Percentiles rank a stretch among this genome's conserved stretches.
phyloP scores from a whole-genome alignment of 176 grass and related monocot species.

The Avena sativa region DNA sequence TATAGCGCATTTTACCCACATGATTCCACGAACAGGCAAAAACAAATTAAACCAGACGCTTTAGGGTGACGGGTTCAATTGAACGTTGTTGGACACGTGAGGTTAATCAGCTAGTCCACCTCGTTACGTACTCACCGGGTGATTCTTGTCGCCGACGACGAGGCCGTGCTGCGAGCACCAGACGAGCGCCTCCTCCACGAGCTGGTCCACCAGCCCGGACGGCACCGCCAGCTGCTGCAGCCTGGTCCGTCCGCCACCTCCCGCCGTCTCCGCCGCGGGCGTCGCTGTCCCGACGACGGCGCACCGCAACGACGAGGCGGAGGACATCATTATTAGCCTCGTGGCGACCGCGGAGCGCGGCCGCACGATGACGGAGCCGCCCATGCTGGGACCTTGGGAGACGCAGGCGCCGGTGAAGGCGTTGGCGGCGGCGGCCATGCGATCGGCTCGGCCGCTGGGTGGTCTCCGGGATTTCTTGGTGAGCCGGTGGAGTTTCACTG shows the following conservation, averaged over 20 bases:
- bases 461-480: not conserved
- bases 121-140: constrained; percentile 32
- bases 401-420: not conserved
- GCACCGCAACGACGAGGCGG: not conserved
- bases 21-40: not conserved
- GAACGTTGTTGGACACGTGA: not conserved
- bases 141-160: constrained; percentile 54
- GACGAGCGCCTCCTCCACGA: constrained; percentile 55
- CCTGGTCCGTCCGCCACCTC: not conserved
- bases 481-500: not conserved
- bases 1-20: no score
- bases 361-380: not conserved
- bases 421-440: not conserved
- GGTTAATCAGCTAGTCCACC: no score
- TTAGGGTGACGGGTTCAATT: not conserved
- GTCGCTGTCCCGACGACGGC: not conserved
- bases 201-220: constrained; percentile 26
- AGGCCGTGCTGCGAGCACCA: constrained; percentile 59
- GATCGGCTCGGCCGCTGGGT: not conserved
- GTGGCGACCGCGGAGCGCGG: not conserved
- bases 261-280: not conserved
- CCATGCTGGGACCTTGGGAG: not conserved
- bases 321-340: not conserved
- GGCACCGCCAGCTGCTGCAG: constrained; percentile 38
- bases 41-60: no score